A percentile compares a stretch with the other conserved stretches of the same genome.
phyloP scores from a whole-genome alignment of 257 asterid genomes.

The Solanum ossicruentum region DNA sequence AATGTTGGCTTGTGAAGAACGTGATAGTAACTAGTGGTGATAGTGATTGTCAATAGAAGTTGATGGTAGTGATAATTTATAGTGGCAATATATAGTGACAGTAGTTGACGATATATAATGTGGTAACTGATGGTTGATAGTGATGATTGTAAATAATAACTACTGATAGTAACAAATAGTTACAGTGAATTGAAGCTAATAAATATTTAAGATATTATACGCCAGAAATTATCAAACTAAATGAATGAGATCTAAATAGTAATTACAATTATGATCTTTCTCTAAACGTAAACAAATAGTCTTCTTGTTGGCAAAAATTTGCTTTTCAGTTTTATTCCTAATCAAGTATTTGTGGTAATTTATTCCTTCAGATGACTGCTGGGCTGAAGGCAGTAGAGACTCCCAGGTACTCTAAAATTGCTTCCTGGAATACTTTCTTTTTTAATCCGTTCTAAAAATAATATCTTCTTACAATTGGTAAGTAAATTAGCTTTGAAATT shows the following conservation, averaged over 20 bases:
- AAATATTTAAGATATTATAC: too few species aligned
- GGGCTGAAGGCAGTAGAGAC: constrained; percentile 86
- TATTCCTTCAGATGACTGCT: constrained; percentile 67
- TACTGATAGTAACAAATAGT: too few species aligned
- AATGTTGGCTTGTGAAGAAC: too few species aligned
- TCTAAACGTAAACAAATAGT: too few species aligned
- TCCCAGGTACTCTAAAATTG: constrained; percentile 21
- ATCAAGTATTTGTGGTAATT: neutral
- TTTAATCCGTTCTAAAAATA: too few species aligned
- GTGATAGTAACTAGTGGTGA: neutral
- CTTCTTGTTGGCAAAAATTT: neutral
- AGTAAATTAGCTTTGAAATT: too few species aligned
- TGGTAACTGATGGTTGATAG: neutral
- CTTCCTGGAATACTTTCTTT: neutral
- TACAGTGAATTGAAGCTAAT: too few species aligned
- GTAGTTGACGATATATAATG: neutral
- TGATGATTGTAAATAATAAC: too few species aligned
- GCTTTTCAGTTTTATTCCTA: neutral
- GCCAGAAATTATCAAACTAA: neutral
- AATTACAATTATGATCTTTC: neutral
- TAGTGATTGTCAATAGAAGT: too few species aligned
- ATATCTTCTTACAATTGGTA: too few species aligned
- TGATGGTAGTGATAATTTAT: neutral
- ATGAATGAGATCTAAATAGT: neutral
- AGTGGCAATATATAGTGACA: neutral